These are phyloP conservation scores for Pseudogymnoascus sp. DNA, from an alignment of 2,329 filamentous ascomycete species.

Conservation along the genomic window DNA sequence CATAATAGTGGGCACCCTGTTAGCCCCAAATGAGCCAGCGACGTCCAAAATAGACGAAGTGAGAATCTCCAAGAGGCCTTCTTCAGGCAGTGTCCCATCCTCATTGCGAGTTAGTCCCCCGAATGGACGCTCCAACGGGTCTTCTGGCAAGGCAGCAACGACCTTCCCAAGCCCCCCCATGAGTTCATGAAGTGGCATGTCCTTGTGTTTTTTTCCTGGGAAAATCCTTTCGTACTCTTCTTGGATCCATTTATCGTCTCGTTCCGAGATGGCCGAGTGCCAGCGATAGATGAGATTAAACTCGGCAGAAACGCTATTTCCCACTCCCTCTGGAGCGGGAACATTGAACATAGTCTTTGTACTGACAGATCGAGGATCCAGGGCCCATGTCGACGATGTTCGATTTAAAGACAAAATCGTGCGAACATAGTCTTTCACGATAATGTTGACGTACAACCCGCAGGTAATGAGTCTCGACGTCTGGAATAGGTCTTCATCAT, in stretches of 20 bases:
- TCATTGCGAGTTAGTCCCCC: conserved; percentile 53
- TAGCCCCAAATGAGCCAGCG: conserved; percentile 62
- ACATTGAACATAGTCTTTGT: conserved; percentile 39
- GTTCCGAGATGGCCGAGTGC: conserved; percentile 70
- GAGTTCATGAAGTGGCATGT: conserved; percentile 53
- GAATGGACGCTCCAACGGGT: conserved; percentile 63
- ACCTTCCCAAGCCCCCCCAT: conserved; percentile 54
- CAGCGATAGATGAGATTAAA: conserved; percentile 86
- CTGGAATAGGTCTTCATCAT: conserved; percentile 72
- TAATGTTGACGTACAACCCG: conserved; percentile 72
- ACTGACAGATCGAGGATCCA: conserved; percentile 67
- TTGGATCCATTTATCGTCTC: conserved; percentile 75
- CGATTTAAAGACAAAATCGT: conserved; percentile 41
- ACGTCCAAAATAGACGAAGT: conserved; percentile 64
- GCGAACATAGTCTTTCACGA: conserved; percentile 67
- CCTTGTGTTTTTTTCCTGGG: conserved; percentile 37
- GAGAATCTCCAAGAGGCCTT: conserved; percentile 66
- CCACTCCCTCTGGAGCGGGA: conserved; percentile 60
- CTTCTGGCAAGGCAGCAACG: conserved; percentile 50
- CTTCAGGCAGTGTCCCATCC: conserved; percentile 65
- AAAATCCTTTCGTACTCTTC: conserved; percentile 57
- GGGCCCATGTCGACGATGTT: conserved; percentile 42
- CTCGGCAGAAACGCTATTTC: conserved; percentile 78
- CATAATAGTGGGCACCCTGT: conserved; percentile 66
- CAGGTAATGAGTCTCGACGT: conserved; percentile 67